These are phyloP conservation scores for Emmonsia crescens DNA, from an alignment of 2,329 filamentous ascomycete species.

Conservation along the genomic window DNA sequence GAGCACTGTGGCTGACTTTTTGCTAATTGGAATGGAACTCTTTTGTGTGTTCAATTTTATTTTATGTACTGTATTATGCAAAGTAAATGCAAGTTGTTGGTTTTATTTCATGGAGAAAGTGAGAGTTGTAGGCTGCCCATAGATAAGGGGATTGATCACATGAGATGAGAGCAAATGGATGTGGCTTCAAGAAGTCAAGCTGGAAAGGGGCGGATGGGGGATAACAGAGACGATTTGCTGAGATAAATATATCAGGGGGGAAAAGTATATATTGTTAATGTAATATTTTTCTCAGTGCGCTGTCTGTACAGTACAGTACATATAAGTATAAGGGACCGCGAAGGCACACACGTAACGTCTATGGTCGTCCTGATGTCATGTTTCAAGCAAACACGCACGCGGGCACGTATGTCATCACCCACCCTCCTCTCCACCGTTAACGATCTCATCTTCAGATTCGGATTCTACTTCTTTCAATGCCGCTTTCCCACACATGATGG, in stretches of 20 bases:
- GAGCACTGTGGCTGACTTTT: background rate
- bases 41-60: background rate
- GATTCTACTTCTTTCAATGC: slow-evolving; percentile 22
- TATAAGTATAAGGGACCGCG: background rate
- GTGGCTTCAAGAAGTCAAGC: no score
- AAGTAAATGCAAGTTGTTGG: background rate
- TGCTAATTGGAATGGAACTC: background rate
- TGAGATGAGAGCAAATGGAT: no score
- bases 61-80: background rate
- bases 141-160: no score
- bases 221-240: no score
- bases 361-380: background rate
- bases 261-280: background rate
- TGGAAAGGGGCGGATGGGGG: no score
- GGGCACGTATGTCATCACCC: slow-evolving; percentile 6
- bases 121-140: no score
- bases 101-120: no score
- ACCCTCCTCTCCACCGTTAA: slow-evolving; percentile 15
- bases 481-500: slow-evolving; percentile 16
- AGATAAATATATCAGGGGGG: no score
- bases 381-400: background rate
- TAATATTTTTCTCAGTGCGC: background rate
- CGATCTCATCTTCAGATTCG: slow-evolving; percentile 16
- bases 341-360: background rate
- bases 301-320: no score